phyloP scores from a whole-genome alignment of 768 basidiomycete genomes.

The Russula lepida region DNA sequence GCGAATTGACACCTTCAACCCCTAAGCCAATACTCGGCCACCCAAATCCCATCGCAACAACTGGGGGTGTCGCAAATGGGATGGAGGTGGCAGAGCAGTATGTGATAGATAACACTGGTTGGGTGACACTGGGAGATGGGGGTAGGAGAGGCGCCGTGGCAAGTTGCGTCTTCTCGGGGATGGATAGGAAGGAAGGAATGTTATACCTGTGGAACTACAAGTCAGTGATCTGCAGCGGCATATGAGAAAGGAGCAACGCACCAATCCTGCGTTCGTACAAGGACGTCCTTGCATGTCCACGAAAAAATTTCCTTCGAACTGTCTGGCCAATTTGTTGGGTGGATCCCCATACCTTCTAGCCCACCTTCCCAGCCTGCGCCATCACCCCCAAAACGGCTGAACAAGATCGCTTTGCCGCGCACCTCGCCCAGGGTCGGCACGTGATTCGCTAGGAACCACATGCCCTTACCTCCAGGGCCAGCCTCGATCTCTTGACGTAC shows the following conservation, averaged over 20 bases:
- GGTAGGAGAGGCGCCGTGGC: conserved; percentile 47
- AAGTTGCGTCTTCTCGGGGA: conserved; percentile 70
- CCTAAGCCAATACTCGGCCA: conserved; percentile 72
- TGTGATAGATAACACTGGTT: conserved; percentile 54
- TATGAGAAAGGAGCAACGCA: conserved; percentile 26
- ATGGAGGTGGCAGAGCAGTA: conserved; percentile 77
- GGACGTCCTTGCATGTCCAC: conserved; percentile 65
- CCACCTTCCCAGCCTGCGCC: conserved; percentile 62
- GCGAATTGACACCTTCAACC: conserved; percentile 77
- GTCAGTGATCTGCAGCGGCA: background rate
- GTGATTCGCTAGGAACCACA: conserved; percentile 81
- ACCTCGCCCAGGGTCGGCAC: conserved; percentile 79
- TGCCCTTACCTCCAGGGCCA: conserved; percentile 43
- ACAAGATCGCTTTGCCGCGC: conserved; percentile 74
- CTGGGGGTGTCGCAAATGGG: conserved; percentile 71
- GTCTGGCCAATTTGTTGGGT: conserved; percentile 82
- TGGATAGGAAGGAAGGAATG: conserved; percentile 69
- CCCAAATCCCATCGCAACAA: conserved; percentile 75
- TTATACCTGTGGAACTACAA: conserved; percentile 49
- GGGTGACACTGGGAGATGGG: conserved; percentile 27
- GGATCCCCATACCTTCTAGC: conserved; percentile 72
- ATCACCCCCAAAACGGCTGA: conserved; percentile 76
- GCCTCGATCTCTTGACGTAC: conserved; percentile 56
- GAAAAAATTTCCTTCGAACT: conserved; percentile 62
- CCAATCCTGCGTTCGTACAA: conserved; percentile 83